Evolutionary conservation across 495 filamentous ascomycete genomes (phyloP), one percentile per base, ranked within the genome.

Genomic region (Aspergillus mulundensis): DNA sequence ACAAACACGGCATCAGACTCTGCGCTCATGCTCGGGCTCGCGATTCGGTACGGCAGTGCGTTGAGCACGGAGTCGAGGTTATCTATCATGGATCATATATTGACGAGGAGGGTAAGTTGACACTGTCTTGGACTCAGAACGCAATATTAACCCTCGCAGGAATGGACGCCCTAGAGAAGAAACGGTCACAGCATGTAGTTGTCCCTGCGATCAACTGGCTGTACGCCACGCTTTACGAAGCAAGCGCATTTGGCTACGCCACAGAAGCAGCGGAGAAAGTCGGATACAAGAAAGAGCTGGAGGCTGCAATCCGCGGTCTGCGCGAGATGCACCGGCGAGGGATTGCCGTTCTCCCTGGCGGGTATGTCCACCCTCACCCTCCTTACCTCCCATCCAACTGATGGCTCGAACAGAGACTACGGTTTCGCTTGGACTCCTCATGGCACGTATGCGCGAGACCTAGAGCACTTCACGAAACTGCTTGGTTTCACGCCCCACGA

Each of bases 11-110:
- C 4, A 66, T 70, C 39, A 46, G 78, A 24, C 65, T 81, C 5
- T 82, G 79, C 57, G 68, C 78, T 14, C 78, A 81, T 62, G 78
- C 79, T 7, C 62, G 79, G 53, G 70, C 77, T 8, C 63, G 71
- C 12, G 77, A 80, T 36, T 73, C 73, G n/a, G 72, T 82, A 30
- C 70, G 63, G 28, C 71, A 77, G 64, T 76, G 71, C 48, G 62
- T 79, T 20, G 61, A 61, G 25, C 69, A 73, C 39, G 77, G 77
- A 0, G 77, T 82, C 4, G 77, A 82, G 52, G 75, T 80, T 4
- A 79, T 82, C 18, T 82, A 78, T 53, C 78, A 82, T 56, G 78
- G 77, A 5, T 69, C 63, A 0, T 82, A 71, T 46, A 75, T 74
- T 4, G 79, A 81, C 54, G 69, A 36, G 12, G 32, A 42, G 40